phyloP scores from a whole-genome alignment of 2,329 filamentous ascomycete species.

The Geosmithia putterillii region DNA sequence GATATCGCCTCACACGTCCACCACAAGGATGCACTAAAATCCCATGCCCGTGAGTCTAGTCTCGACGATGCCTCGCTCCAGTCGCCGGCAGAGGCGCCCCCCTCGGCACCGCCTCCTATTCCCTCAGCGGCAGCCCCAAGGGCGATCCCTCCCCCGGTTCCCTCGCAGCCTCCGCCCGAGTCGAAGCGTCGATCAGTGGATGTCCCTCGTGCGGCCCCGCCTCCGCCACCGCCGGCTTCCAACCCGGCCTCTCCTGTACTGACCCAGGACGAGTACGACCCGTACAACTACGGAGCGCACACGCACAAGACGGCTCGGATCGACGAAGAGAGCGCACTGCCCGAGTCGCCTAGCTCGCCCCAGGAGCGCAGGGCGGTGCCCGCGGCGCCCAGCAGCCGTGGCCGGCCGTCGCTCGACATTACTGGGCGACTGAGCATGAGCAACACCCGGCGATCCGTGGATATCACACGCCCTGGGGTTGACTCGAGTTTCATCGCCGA shows the following conservation, averaged over 20 bases:
- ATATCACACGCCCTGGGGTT: slow-evolving; percentile 60
- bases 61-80: slow-evolving; percentile 56
- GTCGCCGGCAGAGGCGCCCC: slow-evolving; percentile 37
- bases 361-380: slow-evolving; percentile 32
- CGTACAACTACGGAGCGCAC: slow-evolving; percentile 38
- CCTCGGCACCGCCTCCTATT: slow-evolving; percentile 41
- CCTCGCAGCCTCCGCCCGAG: slow-evolving; percentile 42
- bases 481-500: slow-evolving; percentile 79
- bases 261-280: slow-evolving; percentile 58
- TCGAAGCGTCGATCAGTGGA: slow-evolving; percentile 54
- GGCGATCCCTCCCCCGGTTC: slow-evolving; percentile 52
- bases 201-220: slow-evolving; percentile 56
- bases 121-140: slow-evolving; percentile 42
- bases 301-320: slow-evolving; percentile 23
- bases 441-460: slow-evolving; percentile 54
- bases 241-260: slow-evolving; percentile 16
- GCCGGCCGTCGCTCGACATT: slow-evolving; percentile 21
- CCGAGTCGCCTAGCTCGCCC: slow-evolving; percentile 27
- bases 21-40: slow-evolving; percentile 84
- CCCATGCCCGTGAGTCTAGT: slow-evolving; percentile 67
- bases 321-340: slow-evolving; percentile 35
- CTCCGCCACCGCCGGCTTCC: slow-evolving; percentile 34
- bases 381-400: slow-evolving; percentile 14
- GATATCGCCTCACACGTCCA: slow-evolving; percentile 91
- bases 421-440: slow-evolving; percentile 24